Conservation (phyloP, 257 asterid species). For the Primulina tabacum region DNA sequence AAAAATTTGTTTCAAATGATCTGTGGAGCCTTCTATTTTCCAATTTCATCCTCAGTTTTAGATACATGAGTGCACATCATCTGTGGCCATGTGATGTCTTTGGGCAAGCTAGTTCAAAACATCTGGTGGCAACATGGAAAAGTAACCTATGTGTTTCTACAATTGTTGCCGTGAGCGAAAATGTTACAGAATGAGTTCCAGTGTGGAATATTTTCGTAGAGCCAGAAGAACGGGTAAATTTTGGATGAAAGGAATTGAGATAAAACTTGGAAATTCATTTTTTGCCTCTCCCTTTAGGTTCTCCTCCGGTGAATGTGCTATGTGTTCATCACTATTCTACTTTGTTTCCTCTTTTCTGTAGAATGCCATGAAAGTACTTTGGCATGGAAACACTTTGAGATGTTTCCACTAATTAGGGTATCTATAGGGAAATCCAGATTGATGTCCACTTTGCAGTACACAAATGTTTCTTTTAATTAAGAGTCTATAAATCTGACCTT, state of each 20-base stretch:
- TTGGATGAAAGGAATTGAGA: background rate
- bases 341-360: background rate
- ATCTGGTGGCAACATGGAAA: background rate
- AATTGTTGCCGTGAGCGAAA: too few relatives aligned
- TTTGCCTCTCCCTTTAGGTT: background rate
- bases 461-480: conserved; percentile 13
- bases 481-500: background rate
- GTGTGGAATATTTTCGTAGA: too few relatives aligned
- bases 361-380: conserved; percentile 3
- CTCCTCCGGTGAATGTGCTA: background rate
- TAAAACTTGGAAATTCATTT: background rate
- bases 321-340: background rate
- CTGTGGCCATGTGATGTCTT: conserved; percentile 1
- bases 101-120: background rate
- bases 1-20: background rate
- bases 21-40: background rate
- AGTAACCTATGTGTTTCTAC: too few relatives aligned
- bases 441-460: conserved; percentile 2
- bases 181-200: too few relatives aligned
- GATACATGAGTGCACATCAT: background rate
- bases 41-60: background rate
- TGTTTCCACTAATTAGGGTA: conserved; percentile 7
- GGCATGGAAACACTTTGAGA: conserved; percentile 12
- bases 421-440: conserved; percentile 18
- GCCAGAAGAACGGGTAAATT: background rate